Conservation (phyloP, 179 eudicot species). For the Amaranthus tricolor region DNA sequence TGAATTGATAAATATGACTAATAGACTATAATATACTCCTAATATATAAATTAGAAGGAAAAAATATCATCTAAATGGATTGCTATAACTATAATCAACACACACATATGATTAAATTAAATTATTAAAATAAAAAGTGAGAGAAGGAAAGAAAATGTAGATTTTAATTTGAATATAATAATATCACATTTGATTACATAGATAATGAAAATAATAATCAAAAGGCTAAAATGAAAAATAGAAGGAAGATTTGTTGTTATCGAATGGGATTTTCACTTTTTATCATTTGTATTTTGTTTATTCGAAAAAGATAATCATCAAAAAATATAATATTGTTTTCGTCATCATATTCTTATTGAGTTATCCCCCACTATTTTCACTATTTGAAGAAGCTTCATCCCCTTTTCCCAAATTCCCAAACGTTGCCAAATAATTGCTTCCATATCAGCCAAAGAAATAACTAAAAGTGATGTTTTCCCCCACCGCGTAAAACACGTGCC, state of each 20-base stretch:
- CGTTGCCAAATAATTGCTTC: slow-evolving; percentile 13
- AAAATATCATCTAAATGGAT: no score
- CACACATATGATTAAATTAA: neutral
- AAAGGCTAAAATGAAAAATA: neutral
- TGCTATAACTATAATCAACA: no score
- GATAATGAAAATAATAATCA: neutral
- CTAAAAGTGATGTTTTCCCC: neutral
- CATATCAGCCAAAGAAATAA: neutral
- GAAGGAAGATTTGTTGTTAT: slow-evolving; percentile 12
- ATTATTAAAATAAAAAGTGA: neutral
- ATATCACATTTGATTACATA: neutral
- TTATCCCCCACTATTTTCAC: neutral
- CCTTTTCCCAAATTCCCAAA: slow-evolving; percentile 17
- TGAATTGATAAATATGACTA: no score
- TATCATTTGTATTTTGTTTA: neutral
- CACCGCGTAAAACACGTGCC: slow-evolving; percentile 8
- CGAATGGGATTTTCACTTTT: slow-evolving; percentile 2
- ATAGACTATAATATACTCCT: no score
- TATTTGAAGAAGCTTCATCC: slow-evolving; percentile 24
- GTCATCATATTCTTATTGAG: neutral
- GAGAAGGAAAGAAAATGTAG: neutral
- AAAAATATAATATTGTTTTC: neutral
- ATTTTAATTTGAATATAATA: neutral
- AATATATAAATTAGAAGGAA: no score
- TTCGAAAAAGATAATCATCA: neutral